Conservation (phyloP, 2,329 filamentous ascomycete genomes). For the Ceratocystis diversiconidia region DNA sequence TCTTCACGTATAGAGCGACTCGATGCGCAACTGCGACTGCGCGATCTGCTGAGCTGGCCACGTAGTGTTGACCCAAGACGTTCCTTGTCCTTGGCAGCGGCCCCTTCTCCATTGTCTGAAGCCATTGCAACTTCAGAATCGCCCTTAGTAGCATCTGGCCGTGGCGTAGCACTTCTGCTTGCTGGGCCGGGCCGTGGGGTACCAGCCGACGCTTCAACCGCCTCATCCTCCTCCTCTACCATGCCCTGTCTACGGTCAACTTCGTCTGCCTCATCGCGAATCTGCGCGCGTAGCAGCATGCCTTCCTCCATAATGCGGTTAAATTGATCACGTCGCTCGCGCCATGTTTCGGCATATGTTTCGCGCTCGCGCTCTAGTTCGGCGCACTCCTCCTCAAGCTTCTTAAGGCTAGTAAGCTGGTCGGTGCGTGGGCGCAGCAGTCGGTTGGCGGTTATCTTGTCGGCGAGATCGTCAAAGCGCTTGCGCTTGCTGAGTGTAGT, state of each 20-base stretch:
- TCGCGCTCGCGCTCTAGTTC: slow-evolving; percentile 74
- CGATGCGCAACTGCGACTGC: slow-evolving; percentile 15
- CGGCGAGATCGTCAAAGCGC: slow-evolving; percentile 74
- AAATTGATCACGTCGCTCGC: slow-evolving; percentile 73
- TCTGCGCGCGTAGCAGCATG: slow-evolving; percentile 69
- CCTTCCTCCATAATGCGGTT: slow-evolving; percentile 80
- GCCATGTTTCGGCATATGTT: slow-evolving; percentile 71
- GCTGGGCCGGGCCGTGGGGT: slow-evolving; percentile 35
- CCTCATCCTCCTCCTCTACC: slow-evolving; percentile 52
- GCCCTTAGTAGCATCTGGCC: slow-evolving; percentile 3
- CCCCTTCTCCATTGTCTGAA: slow-evolving; percentile 14
- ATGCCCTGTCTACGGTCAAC: slow-evolving; percentile 77
- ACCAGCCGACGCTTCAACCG: slow-evolving; percentile 35
- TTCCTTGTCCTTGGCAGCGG: neutral
- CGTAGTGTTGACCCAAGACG: slow-evolving; percentile 12
- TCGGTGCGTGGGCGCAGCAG: slow-evolving; percentile 73
- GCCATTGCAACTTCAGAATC: slow-evolving; percentile 28
- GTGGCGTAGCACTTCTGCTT: slow-evolving; percentile 27
- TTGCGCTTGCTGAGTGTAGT: slow-evolving; percentile 64
- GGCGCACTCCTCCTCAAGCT: slow-evolving; percentile 75
- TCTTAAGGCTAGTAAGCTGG: slow-evolving; percentile 60
- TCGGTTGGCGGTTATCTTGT: slow-evolving; percentile 70
- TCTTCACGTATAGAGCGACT: slow-evolving; percentile 23
- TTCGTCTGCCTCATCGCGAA: slow-evolving; percentile 91
- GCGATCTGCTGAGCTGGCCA: slow-evolving; percentile 11